Evolutionary conservation across 306 rosid genomes (phyloP).

Genomic region (Leucaena leucocephala): DNA sequence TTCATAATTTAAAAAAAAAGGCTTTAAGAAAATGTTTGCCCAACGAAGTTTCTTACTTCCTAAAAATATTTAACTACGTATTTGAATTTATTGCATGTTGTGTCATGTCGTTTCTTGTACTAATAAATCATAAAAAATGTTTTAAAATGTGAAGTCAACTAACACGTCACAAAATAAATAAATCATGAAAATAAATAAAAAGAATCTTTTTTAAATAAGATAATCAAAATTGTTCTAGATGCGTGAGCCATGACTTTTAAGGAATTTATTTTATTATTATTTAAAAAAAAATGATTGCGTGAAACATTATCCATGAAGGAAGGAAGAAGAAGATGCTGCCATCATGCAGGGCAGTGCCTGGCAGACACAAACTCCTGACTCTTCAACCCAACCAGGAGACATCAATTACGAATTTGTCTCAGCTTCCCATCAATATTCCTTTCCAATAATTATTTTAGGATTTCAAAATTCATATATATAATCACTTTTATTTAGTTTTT

Average conservation of each 20-base stretch:
- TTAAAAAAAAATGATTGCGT: neutral
- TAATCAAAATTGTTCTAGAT: neutral
- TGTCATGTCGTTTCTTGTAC: too few species aligned
- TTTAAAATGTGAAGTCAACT: neutral
- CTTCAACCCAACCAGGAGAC: neutral
- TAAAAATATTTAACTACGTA: too few species aligned
- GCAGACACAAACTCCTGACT: neutral
- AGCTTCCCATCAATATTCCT: neutral
- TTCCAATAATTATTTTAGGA: neutral
- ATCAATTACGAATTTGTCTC: neutral
- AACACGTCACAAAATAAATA: neutral
- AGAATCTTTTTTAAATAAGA: neutral
- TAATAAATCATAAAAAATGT: too few species aligned
- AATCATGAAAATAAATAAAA: neutral
- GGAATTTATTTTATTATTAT: neutral
- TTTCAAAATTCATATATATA: neutral
- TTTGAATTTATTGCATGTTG: too few species aligned
- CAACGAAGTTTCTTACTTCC: too few species aligned
- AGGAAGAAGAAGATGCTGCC: neutral
- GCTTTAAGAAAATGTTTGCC: too few species aligned
- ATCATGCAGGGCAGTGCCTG: neutral
- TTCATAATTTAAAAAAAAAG: neutral
- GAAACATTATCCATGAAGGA: slow-evolving; percentile 5
- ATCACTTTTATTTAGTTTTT: neutral
- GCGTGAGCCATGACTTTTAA: neutral